phyloP scores from a whole-genome alignment of 208 protist species.

The Trypanosoma rangeli region DNA sequence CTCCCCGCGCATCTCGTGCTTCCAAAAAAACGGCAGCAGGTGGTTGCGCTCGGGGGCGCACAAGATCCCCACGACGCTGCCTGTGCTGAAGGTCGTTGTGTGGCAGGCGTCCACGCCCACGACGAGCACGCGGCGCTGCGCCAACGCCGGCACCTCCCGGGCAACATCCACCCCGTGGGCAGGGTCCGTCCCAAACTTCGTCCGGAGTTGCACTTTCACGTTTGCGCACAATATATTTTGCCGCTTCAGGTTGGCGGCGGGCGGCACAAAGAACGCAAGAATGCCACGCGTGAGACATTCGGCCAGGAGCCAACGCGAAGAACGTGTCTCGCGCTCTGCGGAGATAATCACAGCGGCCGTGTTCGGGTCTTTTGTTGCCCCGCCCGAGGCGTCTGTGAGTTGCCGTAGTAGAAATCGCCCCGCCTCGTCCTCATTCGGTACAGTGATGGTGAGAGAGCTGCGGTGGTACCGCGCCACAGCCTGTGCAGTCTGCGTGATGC shows the following conservation, averaged over 20 bases:
- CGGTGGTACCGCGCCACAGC: conserved; percentile 58
- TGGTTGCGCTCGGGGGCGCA: conserved; percentile 51
- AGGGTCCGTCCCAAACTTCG: conserved; percentile 75
- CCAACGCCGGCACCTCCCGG: conserved; percentile 64
- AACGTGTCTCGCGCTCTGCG: conserved; percentile 45
- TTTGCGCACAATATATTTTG: conserved; percentile 43
- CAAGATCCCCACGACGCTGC: conserved; percentile 75
- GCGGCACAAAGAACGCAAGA: conserved; percentile 47
- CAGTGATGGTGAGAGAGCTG: conserved; percentile 36
- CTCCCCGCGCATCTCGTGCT: conserved; percentile 63
- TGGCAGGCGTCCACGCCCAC: conserved; percentile 88
- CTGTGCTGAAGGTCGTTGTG: conserved; percentile 66
- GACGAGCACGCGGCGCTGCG: conserved; percentile 50
- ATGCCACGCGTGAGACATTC: conserved; percentile 83
- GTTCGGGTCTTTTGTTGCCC: conserved; percentile 48
- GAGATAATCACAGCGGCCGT: conserved; percentile 67
- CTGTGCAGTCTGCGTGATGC: conserved; percentile 47
- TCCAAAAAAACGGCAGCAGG: conserved; percentile 77
- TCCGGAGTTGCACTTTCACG: conserved; percentile 40
- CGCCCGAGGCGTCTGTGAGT: conserved; percentile 10
- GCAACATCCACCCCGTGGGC: conserved; percentile 61
- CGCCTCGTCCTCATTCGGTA: conserved; percentile 52
- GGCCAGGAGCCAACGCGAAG: conserved; percentile 70
- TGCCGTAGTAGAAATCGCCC: conserved; percentile 62
- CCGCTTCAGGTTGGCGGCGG: conserved; percentile 32